Evolutionary conservation across 345 rosid genomes (phyloP).

Genomic region (Arabidopsis thaliana): TAIR10.1 NC_003076.8:6748001-6748500

Average conservation of each 20-base stretch:
- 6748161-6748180: conserved; percentile 44
- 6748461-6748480: conserved; percentile 55
- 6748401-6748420: conserved; percentile 51
- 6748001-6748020: conserved; percentile 56
- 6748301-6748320: conserved; percentile 27
- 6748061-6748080: neutral
- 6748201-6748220: conserved; percentile 35
- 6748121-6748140: conserved; percentile 53
- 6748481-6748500: conserved; percentile 58
- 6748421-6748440: conserved; percentile 58
- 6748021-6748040: conserved; percentile 55
- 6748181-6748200: conserved; percentile 47
- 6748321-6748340: conserved; percentile 29
- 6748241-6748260: conserved; percentile 36
- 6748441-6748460: conserved; percentile 73
- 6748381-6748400: conserved; percentile 60
- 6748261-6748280: conserved; percentile 70
- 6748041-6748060: conserved; percentile 46
- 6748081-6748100: conserved; percentile 54
- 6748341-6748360: conserved; percentile 58
- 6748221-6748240: conserved; percentile 36
- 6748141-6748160: conserved; percentile 24
- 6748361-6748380: conserved; percentile 40
- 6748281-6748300: conserved; percentile 56
- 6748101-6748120: conserved; percentile 53